Base-by-base conservation (phyloP, 2,329 filamentous ascomycete species). In the Basipetospora chlamydospora region DNA sequence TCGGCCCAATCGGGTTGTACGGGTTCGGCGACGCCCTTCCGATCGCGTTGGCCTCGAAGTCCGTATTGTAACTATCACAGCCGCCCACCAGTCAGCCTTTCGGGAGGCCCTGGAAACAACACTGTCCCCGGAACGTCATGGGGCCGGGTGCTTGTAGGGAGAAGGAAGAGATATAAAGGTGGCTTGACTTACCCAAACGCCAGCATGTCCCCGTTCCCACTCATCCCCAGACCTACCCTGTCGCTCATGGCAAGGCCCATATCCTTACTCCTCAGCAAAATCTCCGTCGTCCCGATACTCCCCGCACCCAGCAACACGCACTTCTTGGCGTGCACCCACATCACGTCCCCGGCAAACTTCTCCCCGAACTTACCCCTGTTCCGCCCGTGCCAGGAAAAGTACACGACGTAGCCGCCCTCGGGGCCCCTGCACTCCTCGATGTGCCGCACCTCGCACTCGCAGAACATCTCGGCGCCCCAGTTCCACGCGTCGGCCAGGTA, bases 401-500 rank as follows among this genome's bases (percentile, higher is more conserved):
- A 77, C 20, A 80, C 56, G 15, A 76, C 58, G 49, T 78, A 80
- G 3, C 42, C 42, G 2, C 77, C 75, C 11, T 65, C 63, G 4
- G 55, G 53, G 1, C 51, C 49, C 2, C 58, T 58, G 28, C 64
- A 62, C 48, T 73, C 67, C 38, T 70, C 64, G 35, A 81, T 59
- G 46, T 78, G 70, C 30, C 70, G 61, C 2, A 80, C 77, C 49
- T 81, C 74, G 41, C 73, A 75, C 45, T 75, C 67, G 51, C 77
- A 81, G 43, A 81, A 81, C 52, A 81, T 70, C 47, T 81, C 75
- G 10, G 77, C 73, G 7, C 76, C 77, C 73, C 74, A 77, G 46
- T 79, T 77, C 76, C 75, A 80, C 2, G 77, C 75, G 50, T 81
- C 77, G 6, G 71, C 64, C 6, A 81, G 56, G 46, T 81, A 81